Evolutionary conservation across 1,284 basidiomycete genomes (phyloP), one percentile per base, ranked within the genome.

Genomic region (Malassezia vespertilionis): DNA sequence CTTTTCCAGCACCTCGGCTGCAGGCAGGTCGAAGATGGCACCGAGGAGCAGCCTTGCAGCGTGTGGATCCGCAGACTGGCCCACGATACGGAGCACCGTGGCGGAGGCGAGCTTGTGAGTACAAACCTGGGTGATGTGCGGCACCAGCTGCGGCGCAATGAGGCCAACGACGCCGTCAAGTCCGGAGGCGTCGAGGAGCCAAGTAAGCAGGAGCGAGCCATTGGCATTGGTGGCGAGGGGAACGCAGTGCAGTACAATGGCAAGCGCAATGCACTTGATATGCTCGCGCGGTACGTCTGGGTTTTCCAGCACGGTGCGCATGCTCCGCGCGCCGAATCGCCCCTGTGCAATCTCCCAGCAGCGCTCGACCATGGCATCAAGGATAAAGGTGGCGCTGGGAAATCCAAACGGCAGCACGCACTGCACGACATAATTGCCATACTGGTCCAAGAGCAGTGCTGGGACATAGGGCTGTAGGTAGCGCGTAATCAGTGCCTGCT

Each of bases 271-370:
- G 33, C 90, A 85, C 70, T 93, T 90, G 71, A 76, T 57, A 14
- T 60, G 56, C n/a, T 34, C 46, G 18, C 45, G 53, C 17, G 52
- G 38, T 33, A 90, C 85, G 60, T 83, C 79, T 26, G 83, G 79
- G 67, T 82, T 87, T 72, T 97, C 93, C 22, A 99, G 77, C 68
- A 90, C 95, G 5, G 93, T 89, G 50, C 91, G 79, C 84, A 97
- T 93, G 68, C 89, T 93, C 40, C 93, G 82, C 31, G 93, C 90
- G 47, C 93, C 93, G 61, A 95, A 99, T 23, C 93, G 82, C 15
- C 86, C 86, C 75, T 95, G 89, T 0, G 87, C 87, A 50, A 95
- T 78, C 74, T 91, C 91, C 93, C 93, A 97, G 74, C 93, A 86
- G 39, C 93, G 84, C 71, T 97, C 91, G 37, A 87, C 82, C 78